Evolutionary conservation across 129 eudicot species (phyloP).

Genomic region (Flaveria linearis): DNA sequence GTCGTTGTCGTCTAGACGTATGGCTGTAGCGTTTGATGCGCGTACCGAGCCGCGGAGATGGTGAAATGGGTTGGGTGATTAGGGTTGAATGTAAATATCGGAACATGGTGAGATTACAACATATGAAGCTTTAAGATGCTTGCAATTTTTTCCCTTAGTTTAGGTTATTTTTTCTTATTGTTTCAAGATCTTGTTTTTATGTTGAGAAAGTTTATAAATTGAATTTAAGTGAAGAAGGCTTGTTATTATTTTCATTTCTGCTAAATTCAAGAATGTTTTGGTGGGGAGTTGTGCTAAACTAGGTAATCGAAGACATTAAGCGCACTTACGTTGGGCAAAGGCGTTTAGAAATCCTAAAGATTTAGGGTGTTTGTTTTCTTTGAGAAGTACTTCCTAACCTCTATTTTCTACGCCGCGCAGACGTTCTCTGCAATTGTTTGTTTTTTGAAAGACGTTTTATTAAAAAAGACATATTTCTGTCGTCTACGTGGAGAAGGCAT

Average conservation of each 20-base stretch:
- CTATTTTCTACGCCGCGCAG: too few species aligned
- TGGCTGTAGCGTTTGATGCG: conserved; percentile 44
- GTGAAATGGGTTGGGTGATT: conserved; percentile 32
- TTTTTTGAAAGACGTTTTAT: too few species aligned
- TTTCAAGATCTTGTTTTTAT: conserved; percentile 32
- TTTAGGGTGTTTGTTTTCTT: too few species aligned
- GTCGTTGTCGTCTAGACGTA: conserved; percentile 50
- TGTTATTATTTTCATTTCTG: background rate
- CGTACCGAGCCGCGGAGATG: conserved; percentile 47
- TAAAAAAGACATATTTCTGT: too few species aligned
- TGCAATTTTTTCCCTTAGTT: conserved; percentile 14
- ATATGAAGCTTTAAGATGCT: conserved; percentile 31
- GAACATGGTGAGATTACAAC: conserved; percentile 27
- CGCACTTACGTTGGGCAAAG: too few species aligned
- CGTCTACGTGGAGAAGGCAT: too few species aligned
- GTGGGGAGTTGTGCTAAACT: background rate
- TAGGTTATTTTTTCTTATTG: conserved; percentile 28
- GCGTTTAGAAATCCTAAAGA: too few species aligned
- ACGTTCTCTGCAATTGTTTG: too few species aligned
- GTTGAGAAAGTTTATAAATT: conserved; percentile 25
- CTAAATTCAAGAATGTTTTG: background rate
- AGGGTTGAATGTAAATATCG: conserved; percentile 34
- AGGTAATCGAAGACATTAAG: too few species aligned
- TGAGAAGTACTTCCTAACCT: too few species aligned
- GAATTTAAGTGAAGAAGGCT: conserved; percentile 6